Evolutionary conservation across 192 early-diverging fungal species (phyloP).

Genomic region (Coemansia sp.): DNA sequence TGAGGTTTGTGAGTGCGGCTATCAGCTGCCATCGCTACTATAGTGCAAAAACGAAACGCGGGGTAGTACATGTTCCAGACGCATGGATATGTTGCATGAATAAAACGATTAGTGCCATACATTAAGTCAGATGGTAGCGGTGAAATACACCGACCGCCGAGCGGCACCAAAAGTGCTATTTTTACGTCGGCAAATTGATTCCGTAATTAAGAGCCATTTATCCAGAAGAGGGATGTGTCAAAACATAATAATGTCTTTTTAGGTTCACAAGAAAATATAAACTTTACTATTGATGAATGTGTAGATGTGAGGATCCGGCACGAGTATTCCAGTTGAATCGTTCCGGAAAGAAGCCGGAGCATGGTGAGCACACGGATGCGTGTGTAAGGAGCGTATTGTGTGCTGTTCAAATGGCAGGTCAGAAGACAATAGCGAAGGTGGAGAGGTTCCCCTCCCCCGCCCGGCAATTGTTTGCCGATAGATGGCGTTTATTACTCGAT

Average conservation of each 20-base stretch:
- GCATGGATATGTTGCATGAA: background rate
- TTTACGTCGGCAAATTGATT: background rate
- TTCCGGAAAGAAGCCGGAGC: too few species aligned
- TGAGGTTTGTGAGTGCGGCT: background rate
- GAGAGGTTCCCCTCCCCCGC: background rate
- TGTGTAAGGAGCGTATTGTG: background rate
- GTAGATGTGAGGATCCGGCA: background rate
- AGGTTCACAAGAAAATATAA: background rate
- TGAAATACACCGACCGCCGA: background rate
- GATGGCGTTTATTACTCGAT: slow-evolving; percentile 7
- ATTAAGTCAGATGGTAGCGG: background rate
- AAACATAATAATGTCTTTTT: background rate
- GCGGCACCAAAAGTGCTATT: background rate
- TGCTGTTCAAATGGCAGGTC: background rate
- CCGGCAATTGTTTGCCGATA: slow-evolving; percentile 10
- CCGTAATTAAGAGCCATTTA: background rate
- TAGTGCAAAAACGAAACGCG: background rate
- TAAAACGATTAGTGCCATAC: background rate
- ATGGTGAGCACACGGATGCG: background rate
- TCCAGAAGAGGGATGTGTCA: background rate
- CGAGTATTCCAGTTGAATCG: background rate
- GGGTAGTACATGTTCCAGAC: background rate
- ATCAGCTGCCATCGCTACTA: background rate
- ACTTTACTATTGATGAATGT: background rate
- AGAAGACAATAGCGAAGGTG: background rate